These are phyloP conservation scores for Phlebiopsis flavidoalba DNA, from an alignment of 768 basidiomycete genomes.

Conservation along the genomic window DNA sequence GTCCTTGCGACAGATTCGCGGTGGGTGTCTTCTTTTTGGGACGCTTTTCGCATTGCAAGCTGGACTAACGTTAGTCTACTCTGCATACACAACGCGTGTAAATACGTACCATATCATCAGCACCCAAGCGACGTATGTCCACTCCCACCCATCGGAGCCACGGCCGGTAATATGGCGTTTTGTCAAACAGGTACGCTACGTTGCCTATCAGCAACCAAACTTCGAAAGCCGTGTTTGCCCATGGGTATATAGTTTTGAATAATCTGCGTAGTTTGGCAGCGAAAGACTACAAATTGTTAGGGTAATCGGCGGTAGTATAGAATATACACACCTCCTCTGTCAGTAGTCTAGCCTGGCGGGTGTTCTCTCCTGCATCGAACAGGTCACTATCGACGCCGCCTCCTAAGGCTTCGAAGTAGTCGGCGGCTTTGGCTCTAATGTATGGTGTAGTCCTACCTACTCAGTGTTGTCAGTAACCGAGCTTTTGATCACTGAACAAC, in stretches of 20 bases:
- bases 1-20: conserved; percentile 27
- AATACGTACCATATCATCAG: conserved; percentile 69
- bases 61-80: conserved; percentile 5
- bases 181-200: conserved; percentile 85
- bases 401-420: conserved; percentile 87
- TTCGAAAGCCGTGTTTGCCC: conserved; percentile 73
- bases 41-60: conserved; percentile 21
- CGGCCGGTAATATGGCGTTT: conserved; percentile 81
- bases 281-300: conserved; percentile 36
- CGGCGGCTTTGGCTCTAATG: conserved; percentile 80
- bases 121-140: conserved; percentile 71
- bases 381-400: conserved; percentile 72
- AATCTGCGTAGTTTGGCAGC: conserved; percentile 47
- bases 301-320: conserved; percentile 3
- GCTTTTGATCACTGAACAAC: conserved; percentile 3
- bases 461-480: background rate
- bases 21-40: conserved; percentile 13
- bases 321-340: conserved; percentile 45
- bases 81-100: background rate
- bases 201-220: conserved; percentile 82
- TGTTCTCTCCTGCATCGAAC: conserved; percentile 46
- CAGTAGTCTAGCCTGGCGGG: conserved; percentile 39
- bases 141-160: conserved; percentile 87
- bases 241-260: conserved; percentile 80
- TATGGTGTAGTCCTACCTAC: conserved; percentile 89